These are phyloP conservation scores for Ophiostoma piceae DNA, from an alignment of 2,329 filamentous ascomycete species.

Conservation along the genomic window DNA sequence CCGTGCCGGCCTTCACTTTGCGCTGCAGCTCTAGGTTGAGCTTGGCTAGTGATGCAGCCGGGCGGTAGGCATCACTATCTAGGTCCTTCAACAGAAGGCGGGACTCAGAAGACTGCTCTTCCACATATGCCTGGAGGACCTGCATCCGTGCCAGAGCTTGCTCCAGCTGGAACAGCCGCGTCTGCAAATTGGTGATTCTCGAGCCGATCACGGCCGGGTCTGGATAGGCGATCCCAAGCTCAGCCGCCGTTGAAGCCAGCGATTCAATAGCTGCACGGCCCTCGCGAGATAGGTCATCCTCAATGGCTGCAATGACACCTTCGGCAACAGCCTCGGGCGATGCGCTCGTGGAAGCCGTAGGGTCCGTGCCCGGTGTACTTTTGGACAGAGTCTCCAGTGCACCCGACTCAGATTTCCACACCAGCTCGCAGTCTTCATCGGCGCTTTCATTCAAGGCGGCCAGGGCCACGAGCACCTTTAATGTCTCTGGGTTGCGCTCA, in stretches of 20 bases:
- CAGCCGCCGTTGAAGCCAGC: slow-evolving; percentile 49
- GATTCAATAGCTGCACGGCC: slow-evolving; percentile 53
- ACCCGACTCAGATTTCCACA: slow-evolving; percentile 54
- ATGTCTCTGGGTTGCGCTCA: slow-evolving; percentile 76
- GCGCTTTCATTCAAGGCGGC: slow-evolving; percentile 71
- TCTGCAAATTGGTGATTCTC: slow-evolving; percentile 52
- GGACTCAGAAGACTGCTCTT: slow-evolving; percentile 44
- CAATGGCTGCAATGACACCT: slow-evolving; percentile 49
- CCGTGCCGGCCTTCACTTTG: slow-evolving; percentile 59
- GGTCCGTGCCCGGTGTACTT: not conserved
- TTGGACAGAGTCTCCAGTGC: slow-evolving; percentile 50
- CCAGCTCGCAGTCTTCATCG: slow-evolving; percentile 60
- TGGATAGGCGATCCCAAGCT: slow-evolving; percentile 46
- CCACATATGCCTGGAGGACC: slow-evolving; percentile 52
- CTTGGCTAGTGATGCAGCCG: slow-evolving; percentile 55
- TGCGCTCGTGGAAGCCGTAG: slow-evolving; percentile 5
- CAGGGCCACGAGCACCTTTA: slow-evolving; percentile 68
- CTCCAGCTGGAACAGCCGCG: slow-evolving; percentile 48
- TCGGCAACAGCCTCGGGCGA: slow-evolving; percentile 27
- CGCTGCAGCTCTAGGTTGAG: slow-evolving; percentile 71
- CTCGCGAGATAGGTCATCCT: slow-evolving; percentile 50
- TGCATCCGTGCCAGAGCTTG: slow-evolving; percentile 52
- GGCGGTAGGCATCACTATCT: slow-evolving; percentile 45
- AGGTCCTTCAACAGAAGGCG: slow-evolving; percentile 41
- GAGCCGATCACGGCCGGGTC: slow-evolving; percentile 47